Evolutionary conservation across 2,329 filamentous ascomycete species (phyloP), one percentile per base, ranked within the genome.

Genomic region (Diatrype stigma): DNA sequence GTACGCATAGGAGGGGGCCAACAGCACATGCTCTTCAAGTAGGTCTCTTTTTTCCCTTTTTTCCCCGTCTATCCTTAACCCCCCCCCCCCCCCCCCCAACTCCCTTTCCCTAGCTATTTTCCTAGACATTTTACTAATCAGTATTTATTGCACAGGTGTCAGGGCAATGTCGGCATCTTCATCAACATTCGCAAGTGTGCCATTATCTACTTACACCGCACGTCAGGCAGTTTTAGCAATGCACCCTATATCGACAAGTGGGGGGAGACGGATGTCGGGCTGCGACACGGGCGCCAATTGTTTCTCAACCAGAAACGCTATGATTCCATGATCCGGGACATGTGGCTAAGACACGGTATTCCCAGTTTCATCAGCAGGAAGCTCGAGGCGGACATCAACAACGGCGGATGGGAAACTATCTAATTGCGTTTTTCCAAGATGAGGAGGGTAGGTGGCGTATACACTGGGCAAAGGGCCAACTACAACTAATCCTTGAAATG

Each of bases 121-220:
- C 22, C 37, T 42, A 30, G 21, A 40, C 7, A 6, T 22, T 21
- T 46, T 50, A 52, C 63, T 68, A 60, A 68, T 50, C 26, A 14
- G 38, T 22, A 48, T 26, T 55, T 30, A 51, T 46, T 47, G 44
- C 42, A 45, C 57, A 95, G 90, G 62, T 97, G 93, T 69, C 91
- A 94, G 65, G 83, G 85, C 55, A 91, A 90, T 60, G 85, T 96
- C 45, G 94, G 94, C n/a, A 76, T 96, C 32, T 97, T 95, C 73
- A 87, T 99, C 69, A 96, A 96, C 68, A 93, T 99, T 60, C 88
- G 94, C 59, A 97, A 97, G 74, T 97, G 95, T 73, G 90, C 87
- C 60, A 85, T 96, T 38, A 83, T 96, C 53, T 96, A 96, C 69
- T 76, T 96, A 50, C 91, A 96, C 71, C 84, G 86, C 53, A 76